phyloP scores from a whole-genome alignment of 805 yeast genomes.

The Lachancea lanzarotensis region DNA sequence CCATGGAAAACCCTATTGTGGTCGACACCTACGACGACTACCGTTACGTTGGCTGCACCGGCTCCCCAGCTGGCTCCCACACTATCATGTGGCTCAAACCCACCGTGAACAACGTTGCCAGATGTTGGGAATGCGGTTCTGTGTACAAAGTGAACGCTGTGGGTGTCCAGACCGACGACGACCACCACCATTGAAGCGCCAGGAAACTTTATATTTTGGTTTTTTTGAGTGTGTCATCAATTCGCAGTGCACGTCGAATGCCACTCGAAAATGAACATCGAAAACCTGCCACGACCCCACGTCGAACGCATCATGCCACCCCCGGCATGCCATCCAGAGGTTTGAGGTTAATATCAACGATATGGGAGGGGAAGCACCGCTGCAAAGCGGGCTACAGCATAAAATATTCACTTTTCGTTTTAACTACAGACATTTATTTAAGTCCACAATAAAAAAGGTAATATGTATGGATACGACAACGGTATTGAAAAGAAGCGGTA shows the following conservation, averaged over 20 bases:
- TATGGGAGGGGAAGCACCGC: not conserved
- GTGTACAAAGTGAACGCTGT: constrained; percentile 83
- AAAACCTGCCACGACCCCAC: not conserved
- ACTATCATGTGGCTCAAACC: constrained; percentile 89
- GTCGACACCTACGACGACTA: constrained; percentile 86
- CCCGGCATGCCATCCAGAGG: constrained; percentile 3
- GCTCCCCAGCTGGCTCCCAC: constrained; percentile 91
- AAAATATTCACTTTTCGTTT: constrained; percentile 7
- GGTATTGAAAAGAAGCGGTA: too few species aligned
- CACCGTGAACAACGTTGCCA: constrained; percentile 70
- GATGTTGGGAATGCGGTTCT: constrained; percentile 99
- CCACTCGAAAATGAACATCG: not conserved
- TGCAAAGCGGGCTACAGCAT: constrained; percentile 3
- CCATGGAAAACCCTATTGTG: constrained; percentile 80
- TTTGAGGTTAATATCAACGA: not conserved
- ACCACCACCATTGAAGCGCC: constrained; percentile 22
- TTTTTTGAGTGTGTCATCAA: too few species aligned
- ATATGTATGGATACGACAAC: constrained; percentile 1
- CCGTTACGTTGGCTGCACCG: constrained; percentile 97
- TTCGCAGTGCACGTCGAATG: not conserved
- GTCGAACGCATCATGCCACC: not conserved
- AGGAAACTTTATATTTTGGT: too few species aligned
- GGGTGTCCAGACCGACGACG: constrained; percentile 66
- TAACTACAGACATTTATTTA: constrained; percentile 5
- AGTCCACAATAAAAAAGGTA: constrained; percentile 6